Conservation (phyloP, 257 asterid species). For the Solanum sparsipilum region DNA sequence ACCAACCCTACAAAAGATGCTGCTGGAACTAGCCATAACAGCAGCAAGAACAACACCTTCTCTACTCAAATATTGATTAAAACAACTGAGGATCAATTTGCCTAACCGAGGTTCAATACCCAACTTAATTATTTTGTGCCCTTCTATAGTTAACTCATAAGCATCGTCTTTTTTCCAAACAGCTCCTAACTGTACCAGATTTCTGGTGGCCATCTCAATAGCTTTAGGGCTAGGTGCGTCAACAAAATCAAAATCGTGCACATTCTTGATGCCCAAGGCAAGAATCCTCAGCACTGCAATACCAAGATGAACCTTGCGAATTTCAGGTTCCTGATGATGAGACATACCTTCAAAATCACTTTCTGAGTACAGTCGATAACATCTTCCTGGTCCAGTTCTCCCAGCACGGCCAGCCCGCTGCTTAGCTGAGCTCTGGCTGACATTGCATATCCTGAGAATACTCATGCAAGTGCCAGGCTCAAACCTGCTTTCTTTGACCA, state of each 20-base stretch:
- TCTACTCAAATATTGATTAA: slow-evolving; percentile 38
- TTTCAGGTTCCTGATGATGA: slow-evolving; percentile 80
- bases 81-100: slow-evolving; percentile 62
- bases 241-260: slow-evolving; percentile 66
- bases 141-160: slow-evolving; percentile 49
- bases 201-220: slow-evolving; percentile 63
- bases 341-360: slow-evolving; percentile 54
- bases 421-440: slow-evolving; percentile 88
- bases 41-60: slow-evolving; percentile 95
- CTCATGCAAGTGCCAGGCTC: slow-evolving; percentile 89
- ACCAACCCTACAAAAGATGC: slow-evolving; percentile 88
- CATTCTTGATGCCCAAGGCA: slow-evolving; percentile 65
- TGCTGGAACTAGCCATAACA: slow-evolving; percentile 81
- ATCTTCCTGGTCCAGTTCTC: slow-evolving; percentile 83
- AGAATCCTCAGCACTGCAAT: slow-evolving; percentile 76
- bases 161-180: slow-evolving; percentile 23
- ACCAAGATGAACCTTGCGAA: slow-evolving; percentile 84
- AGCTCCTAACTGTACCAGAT: slow-evolving; percentile 75
- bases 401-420: slow-evolving; percentile 99
- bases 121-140: slow-evolving; percentile 60
- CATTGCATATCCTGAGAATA: slow-evolving; percentile 53
- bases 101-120: slow-evolving; percentile 94
- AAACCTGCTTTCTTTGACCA: slow-evolving; percentile 69
- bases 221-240: slow-evolving; percentile 69
- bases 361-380: slow-evolving; percentile 74